These are phyloP conservation scores for Cutaneotrichosporon mucoides DNA, from an alignment of 1,284 basidiomycete genomes.

Conservation along the genomic window DNA sequence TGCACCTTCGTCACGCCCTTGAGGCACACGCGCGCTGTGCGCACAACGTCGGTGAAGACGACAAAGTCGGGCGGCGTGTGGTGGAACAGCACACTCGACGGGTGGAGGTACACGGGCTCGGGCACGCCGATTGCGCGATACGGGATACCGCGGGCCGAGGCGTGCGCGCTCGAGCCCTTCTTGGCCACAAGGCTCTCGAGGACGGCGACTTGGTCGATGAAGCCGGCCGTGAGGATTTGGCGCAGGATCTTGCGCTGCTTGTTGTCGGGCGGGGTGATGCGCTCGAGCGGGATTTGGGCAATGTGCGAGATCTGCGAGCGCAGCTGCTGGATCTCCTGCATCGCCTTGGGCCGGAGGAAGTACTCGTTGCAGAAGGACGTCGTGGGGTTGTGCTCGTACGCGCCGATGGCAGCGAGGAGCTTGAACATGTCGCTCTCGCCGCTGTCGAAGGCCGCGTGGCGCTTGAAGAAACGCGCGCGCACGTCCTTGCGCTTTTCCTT, in stretches of 20 bases:
- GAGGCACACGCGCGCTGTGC: constrained; percentile 70
- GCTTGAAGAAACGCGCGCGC: constrained; percentile 71
- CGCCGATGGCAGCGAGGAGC: constrained; percentile 85
- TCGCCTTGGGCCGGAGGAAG: constrained; percentile 91
- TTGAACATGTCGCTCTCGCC: constrained; percentile 86
- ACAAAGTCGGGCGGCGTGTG: constrained; percentile 77
- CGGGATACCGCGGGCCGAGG: constrained; percentile 71
- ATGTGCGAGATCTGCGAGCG: constrained; percentile 82
- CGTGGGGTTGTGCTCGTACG: constrained; percentile 86
- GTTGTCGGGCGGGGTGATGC: constrained; percentile 43
- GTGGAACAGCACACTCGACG: constrained; percentile 72
- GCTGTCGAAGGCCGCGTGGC: constrained; percentile 71
- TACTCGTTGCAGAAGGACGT: constrained; percentile 79
- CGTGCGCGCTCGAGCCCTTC: constrained; percentile 56
- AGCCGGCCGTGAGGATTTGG: constrained; percentile 82
- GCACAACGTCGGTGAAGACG: constrained; percentile 75
- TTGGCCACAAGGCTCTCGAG: constrained; percentile 76
- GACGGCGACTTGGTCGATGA: constrained; percentile 93
- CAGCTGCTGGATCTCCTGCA: constrained; percentile 99
- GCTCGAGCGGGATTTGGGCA: constrained; percentile 65
- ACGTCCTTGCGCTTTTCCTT: constrained; percentile 65
- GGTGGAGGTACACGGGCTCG: constrained; percentile 91
- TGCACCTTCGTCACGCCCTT: constrained; percentile 87
- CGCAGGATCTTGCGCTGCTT: constrained; percentile 83
- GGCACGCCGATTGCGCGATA: constrained; percentile 77